Evolutionary conservation across 768 basidiomycete species (phyloP).

Genomic region (Agrocybe chaxingu): DNA sequence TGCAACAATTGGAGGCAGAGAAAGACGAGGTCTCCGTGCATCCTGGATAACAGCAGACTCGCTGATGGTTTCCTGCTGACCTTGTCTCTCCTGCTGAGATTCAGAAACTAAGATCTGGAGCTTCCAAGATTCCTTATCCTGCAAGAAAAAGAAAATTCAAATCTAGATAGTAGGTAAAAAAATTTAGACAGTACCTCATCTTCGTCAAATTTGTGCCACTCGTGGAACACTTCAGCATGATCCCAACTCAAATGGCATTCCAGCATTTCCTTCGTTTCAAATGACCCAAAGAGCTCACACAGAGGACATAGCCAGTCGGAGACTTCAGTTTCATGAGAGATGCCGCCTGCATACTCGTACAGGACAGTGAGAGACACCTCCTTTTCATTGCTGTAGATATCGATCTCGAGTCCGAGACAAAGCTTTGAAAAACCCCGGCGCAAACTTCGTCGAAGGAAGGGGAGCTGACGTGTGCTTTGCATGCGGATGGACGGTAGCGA

Average conservation of each 20-base stretch:
- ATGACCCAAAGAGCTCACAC: conserved; percentile 20
- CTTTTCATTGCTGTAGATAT: conserved; percentile 20
- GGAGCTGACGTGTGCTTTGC: conserved; percentile 38
- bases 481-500: conserved; percentile 30
- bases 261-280: conserved; percentile 23
- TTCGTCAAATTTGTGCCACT: conserved; percentile 18
- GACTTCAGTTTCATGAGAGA: conserved; percentile 12
- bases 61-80: too few species aligned
- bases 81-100: too few species aligned
- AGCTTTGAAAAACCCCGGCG: conserved; percentile 41
- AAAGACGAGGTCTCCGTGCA: too few species aligned
- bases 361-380: conserved; percentile 22
- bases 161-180: not conserved
- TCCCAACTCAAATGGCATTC: conserved; percentile 23
- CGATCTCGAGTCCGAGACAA: conserved; percentile 36
- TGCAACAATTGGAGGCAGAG: too few species aligned
- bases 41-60: too few species aligned
- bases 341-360: conserved; percentile 17
- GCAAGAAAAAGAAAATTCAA: not conserved
- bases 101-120: conserved; percentile 7
- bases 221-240: conserved; percentile 20
- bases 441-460: conserved; percentile 56
- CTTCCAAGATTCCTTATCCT: conserved; percentile 5
- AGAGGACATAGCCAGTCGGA: conserved; percentile 22
- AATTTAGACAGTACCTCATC: conserved; percentile 2